These are phyloP conservation scores for Metschnikowia drakensbergensis DNA, from an alignment of 805 yeast species.

Conservation along the genomic window DNA sequence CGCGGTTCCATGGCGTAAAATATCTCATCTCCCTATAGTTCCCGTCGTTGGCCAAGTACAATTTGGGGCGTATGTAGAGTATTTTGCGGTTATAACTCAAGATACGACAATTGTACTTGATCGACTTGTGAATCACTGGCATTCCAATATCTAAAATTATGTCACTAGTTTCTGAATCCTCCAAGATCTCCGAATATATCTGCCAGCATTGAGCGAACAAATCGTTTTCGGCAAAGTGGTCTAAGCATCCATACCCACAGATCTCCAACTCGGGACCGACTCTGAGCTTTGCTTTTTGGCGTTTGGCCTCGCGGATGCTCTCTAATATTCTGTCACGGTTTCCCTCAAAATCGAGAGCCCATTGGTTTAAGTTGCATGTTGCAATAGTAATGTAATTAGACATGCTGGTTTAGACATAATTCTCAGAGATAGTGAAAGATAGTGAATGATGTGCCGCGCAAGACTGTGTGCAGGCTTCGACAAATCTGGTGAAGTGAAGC, in stretches of 20 bases:
- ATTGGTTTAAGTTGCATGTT: constrained; percentile 93
- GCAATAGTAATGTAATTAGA: constrained; percentile 86
- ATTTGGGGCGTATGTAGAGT: constrained; percentile 83
- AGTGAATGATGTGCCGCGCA: background rate
- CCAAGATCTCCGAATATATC: constrained; percentile 74
- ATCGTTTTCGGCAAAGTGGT: constrained; percentile 90
- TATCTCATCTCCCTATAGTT: constrained; percentile 97
- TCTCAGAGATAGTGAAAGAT: background rate
- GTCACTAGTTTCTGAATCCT: constrained; percentile 64
- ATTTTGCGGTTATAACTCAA: constrained; percentile 76
- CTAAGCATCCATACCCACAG: constrained; percentile 92
- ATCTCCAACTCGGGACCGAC: constrained; percentile 97
- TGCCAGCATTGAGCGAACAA: constrained; percentile 92
- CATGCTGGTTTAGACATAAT: constrained; percentile 40
- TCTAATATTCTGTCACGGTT: constrained; percentile 86
- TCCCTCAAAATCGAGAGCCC: constrained; percentile 98
- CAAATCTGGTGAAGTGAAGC: background rate
- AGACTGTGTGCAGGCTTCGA: background rate
- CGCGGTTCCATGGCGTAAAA: constrained; percentile 90
- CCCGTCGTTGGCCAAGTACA: constrained; percentile 95
- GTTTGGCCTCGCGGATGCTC: constrained; percentile 75
- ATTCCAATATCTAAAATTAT: constrained; percentile 89
- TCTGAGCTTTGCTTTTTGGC: constrained; percentile 69
- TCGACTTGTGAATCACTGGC: constrained; percentile 85
- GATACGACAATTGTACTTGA: constrained; percentile 88